phyloP scores from a whole-genome alignment of 208 protist species.

The Leishmania gerbilli region DNA sequence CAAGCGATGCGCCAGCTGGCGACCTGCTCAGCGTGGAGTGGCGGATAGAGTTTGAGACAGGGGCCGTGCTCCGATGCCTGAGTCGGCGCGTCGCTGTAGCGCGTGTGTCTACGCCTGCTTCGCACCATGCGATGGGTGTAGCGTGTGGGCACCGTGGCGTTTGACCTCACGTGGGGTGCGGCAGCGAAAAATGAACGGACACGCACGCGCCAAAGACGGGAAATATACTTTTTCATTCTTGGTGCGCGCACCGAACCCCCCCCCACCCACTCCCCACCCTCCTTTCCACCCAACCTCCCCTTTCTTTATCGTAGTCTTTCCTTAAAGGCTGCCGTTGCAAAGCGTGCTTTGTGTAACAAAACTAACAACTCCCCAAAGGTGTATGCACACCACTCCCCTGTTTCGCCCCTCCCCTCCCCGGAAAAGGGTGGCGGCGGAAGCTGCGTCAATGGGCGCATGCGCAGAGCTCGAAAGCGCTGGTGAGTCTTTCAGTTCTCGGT shows the following conservation, averaged over 20 bases:
- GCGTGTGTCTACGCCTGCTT: neutral
- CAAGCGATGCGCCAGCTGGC: neutral
- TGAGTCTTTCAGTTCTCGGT: slow-evolving; percentile 8
- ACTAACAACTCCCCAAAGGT: neutral
- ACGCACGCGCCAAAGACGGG: neutral
- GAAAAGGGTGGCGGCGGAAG: neutral
- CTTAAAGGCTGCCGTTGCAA: neutral
- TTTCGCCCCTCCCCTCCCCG: neutral
- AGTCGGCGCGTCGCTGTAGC: neutral
- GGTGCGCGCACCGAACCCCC: neutral
- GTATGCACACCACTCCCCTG: neutral
- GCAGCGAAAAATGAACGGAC: neutral
- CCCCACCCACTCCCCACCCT: neutral
- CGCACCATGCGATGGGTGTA: neutral
- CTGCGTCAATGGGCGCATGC: neutral
- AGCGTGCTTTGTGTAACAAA: neutral
- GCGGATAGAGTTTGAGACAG: neutral
- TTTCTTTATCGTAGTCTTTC: neutral
- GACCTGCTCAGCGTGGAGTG: neutral
- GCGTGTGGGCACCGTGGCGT: neutral
- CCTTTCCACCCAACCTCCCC: neutral
- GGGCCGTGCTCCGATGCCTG: neutral
- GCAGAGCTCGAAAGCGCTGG: neutral
- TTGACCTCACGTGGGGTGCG: neutral
- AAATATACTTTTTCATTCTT: neutral